phyloP scores from a whole-genome alignment of 352 stramenopile species.

The Phytophthora tentaculata region DNA sequence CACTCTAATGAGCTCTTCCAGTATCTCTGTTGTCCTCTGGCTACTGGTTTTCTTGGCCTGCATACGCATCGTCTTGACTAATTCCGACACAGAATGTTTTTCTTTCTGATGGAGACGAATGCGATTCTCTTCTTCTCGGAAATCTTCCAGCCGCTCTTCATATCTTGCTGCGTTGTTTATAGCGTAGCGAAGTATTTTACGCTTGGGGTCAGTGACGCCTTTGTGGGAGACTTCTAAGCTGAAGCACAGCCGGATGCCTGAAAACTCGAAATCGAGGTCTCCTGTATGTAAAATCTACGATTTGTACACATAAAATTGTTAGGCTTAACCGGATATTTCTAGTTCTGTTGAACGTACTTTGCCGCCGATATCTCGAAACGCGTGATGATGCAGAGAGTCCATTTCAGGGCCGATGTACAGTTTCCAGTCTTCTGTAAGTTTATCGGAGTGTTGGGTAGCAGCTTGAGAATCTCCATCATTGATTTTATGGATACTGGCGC shows the following conservation, averaged over 20 bases:
- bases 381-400: conserved; percentile 57
- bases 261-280: conserved; percentile 57
- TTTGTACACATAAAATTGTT: background rate
- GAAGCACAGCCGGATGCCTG: conserved; percentile 61
- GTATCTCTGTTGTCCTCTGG: conserved; percentile 55
- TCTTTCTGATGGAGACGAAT: conserved; percentile 58
- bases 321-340: too few species aligned
- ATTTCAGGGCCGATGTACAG: conserved; percentile 65
- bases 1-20: conserved; percentile 71
- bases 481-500: conserved; percentile 20
- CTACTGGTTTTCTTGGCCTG: conserved; percentile 68
- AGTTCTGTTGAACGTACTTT: conserved; percentile 50
- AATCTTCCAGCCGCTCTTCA: conserved; percentile 69
- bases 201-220: conserved; percentile 9
- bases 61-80: conserved; percentile 76
- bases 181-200: conserved; percentile 21
- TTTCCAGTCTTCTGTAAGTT: conserved; percentile 30
- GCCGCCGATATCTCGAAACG: conserved; percentile 47
- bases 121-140: conserved; percentile 66
- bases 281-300: conserved; percentile 40
- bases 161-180: conserved; percentile 22
- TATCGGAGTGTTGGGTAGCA: conserved; percentile 1
- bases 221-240: conserved; percentile 53
- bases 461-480: background rate
- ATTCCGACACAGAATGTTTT: conserved; percentile 70